A percentile compares a stretch with the other conserved stretches of the same genome.
Evolutionary conservation across 352 stramenopile genomes (phyloP).

Genomic region (Phytophthora pinifolia): DNA sequence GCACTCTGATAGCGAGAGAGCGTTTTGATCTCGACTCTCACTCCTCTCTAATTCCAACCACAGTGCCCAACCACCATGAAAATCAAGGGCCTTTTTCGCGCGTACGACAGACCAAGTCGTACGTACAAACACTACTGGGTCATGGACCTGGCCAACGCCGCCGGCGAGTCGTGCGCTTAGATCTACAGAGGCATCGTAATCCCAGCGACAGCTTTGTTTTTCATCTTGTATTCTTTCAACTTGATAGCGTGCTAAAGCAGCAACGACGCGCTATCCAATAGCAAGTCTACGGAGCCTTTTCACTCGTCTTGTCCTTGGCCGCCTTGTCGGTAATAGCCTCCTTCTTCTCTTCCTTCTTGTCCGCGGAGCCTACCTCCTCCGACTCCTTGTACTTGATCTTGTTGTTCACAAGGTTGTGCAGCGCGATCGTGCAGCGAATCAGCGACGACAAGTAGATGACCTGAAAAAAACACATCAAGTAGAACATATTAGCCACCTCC

Average conservation of each 20-base stretch:
- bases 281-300: conserved; percentile 47
- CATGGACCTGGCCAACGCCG: conserved; percentile 27
- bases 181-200: background rate
- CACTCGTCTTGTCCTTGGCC: conserved; percentile 45
- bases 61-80: too few relatives aligned
- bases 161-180: conserved; percentile 19
- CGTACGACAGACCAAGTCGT: conserved; percentile 24
- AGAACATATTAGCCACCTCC: background rate
- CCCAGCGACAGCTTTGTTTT: too few relatives aligned
- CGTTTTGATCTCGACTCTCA: too few relatives aligned
- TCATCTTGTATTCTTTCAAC: background rate
- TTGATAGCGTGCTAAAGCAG: background rate
- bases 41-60: too few relatives aligned
- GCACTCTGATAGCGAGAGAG: too few relatives aligned
- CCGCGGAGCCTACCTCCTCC: conserved; percentile 69
- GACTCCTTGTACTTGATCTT: conserved; percentile 97
- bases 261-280: conserved; percentile 7
- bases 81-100: too few relatives aligned
- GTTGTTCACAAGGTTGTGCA: conserved; percentile 99
- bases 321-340: conserved; percentile 26
- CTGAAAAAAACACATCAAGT: conserved; percentile 32
- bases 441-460: conserved; percentile 98
- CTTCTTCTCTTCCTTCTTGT: conserved; percentile 64
- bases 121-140: conserved; percentile 37
- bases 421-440: conserved; percentile 97